Evolutionary conservation across 2,329 filamentous ascomycete genomes (phyloP), one percentile per base, ranked within the genome.

Genomic region (Xylaria sp.): DNA sequence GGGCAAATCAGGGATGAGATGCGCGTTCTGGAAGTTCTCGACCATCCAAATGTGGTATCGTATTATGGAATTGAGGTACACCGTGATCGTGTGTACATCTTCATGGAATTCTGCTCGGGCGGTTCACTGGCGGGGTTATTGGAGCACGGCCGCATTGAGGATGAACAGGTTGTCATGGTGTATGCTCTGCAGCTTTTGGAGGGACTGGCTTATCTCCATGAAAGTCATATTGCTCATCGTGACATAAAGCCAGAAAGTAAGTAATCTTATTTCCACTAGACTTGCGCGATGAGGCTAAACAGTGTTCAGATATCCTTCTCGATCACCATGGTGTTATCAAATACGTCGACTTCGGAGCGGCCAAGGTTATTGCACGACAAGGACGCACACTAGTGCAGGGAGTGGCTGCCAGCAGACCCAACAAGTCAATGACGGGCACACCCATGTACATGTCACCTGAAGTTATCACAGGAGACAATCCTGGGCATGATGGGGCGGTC

Each of bases 401-500:
- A 75, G 81, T 90, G 63, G 84, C 86, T 28, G 86, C 88, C 46
- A 84, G 86, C 34, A 86, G 88, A 76, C 88, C 91, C 58, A 94
- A 97, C 81, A 92, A 94, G 78, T 96, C 93, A 44, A 98, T 98
- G 91, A 97, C 94, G 23, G 96, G 96, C 74, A 99, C 96, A 12
- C 96, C 96, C 2, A 99, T 99, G 96, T 99, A 99, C 85, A 99
- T 99, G 96, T 98, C 96, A 7, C 96, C 96, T 5, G 96, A 99
- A 84, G 94, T 98, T 50, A 98, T 99, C 84, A 97, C 94, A 77
- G 96, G 96, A 66, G 91, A 94, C 73, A 90, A 90, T 78, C 84
- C 90, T 13, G 92, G 92, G 64, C 91, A 93, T 73, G 91, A 94
- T 68, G 95, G 94, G 48, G 91, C 94, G 2, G 94, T 97, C 54